Conservation (phyloP, 192 early-diverging fungal species). For the Gorgonomyces haynaldii region DNA sequence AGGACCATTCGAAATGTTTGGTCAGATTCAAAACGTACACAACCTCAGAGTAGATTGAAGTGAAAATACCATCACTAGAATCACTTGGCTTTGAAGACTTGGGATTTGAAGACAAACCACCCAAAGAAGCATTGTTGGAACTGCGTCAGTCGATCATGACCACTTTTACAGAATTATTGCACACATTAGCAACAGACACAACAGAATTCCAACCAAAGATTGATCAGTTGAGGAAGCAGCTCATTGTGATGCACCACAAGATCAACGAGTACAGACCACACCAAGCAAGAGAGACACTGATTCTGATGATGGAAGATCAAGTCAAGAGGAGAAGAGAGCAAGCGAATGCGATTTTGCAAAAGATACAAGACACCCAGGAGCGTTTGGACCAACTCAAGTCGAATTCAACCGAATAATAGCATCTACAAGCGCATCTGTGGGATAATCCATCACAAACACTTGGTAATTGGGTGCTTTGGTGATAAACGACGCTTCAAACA, state of each 20-base stretch:
- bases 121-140: background rate
- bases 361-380: background rate
- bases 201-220: background rate
- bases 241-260: background rate
- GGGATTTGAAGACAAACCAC: background rate
- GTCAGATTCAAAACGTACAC: background rate
- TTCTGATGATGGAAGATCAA: constrained; percentile 4
- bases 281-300: constrained; percentile 6
- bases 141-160: background rate
- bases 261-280: constrained; percentile 7
- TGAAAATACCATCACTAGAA: background rate
- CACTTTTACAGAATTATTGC: background rate
- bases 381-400: too few species aligned
- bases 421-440: too few species aligned
- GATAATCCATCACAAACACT: too few species aligned
- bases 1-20: background rate
- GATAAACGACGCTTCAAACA: too few species aligned
- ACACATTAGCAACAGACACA: background rate
- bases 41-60: background rate
- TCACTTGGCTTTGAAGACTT: background rate
- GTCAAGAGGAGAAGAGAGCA: background rate
- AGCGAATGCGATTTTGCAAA: background rate
- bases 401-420: too few species aligned
- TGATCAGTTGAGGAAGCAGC: background rate
- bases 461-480: too few species aligned